Evolutionary conservation across 768 basidiomycete species (phyloP).

Genomic region (Russula ochroleuca): DNA sequence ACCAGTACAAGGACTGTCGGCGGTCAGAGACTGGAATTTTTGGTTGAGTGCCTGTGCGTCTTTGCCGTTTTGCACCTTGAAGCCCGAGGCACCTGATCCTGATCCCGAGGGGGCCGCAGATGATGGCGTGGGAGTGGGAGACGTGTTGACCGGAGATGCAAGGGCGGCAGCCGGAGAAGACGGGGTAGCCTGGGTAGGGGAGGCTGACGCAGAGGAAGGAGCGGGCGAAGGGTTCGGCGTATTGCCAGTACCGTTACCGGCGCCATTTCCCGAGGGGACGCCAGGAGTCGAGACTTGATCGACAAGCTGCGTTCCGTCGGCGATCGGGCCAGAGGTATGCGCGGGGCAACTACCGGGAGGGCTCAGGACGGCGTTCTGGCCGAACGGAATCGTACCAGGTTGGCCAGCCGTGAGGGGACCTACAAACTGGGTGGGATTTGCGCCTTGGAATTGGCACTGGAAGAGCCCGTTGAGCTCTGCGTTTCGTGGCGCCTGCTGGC

Average conservation of each 20-base stretch:
- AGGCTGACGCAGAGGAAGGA: background rate
- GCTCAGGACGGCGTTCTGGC: conserved; percentile 36
- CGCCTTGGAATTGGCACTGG: conserved; percentile 55
- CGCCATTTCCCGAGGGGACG: conserved; percentile 12
- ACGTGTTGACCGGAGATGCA: too few relatives aligned
- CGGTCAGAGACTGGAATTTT: conserved; percentile 34
- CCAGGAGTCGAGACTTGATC: conserved; percentile 39
- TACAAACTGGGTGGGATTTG: conserved; percentile 43
- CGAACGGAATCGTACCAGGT: conserved; percentile 52
- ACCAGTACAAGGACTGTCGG: conserved; percentile 35
- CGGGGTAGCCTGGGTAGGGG: background rate
- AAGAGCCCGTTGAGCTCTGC: conserved; percentile 50
- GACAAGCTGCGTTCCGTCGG: conserved; percentile 46
- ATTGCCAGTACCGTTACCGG: background rate
- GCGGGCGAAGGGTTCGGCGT: conserved; percentile 18
- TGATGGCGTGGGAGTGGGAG: background rate
- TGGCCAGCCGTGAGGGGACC: conserved; percentile 42
- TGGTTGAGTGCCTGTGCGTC: conserved; percentile 39
- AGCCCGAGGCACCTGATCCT: background rate
- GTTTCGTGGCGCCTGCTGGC: conserved; percentile 50
- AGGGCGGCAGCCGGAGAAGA: background rate
- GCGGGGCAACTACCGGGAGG: conserved; percentile 53
- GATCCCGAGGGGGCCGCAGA: background rate
- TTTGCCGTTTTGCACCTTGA: conserved; percentile 35
- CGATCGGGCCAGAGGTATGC: conserved; percentile 43